phyloP scores from a whole-genome alignment of 495 filamentous ascomycete species.

The Aspergillus funiculosus region DNA sequence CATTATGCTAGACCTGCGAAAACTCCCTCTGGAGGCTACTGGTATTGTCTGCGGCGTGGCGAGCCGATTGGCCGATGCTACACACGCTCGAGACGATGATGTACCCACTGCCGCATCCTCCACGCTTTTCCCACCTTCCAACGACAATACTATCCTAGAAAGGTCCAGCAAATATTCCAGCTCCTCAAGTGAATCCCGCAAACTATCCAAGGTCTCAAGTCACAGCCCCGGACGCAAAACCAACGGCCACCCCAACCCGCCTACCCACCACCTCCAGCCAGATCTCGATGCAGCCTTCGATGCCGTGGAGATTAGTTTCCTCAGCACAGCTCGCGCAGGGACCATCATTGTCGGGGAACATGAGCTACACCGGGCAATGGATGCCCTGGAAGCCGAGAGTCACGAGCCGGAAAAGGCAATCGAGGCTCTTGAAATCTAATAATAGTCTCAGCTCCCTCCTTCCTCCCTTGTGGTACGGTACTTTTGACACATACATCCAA shows the following conservation, averaged over 20 bases:
- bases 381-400: slow-evolving; percentile 54
- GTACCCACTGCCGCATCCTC: slow-evolving; percentile 11
- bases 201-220: slow-evolving; percentile 11
- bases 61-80: slow-evolving; percentile 61
- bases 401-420: slow-evolving; percentile 17
- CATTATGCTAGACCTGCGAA: slow-evolving; percentile 79
- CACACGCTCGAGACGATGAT: slow-evolving; percentile 20
- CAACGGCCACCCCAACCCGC: slow-evolving; percentile 10
- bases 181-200: slow-evolving; percentile 12
- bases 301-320: slow-evolving; percentile 80
- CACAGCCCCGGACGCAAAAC: slow-evolving; percentile 8
- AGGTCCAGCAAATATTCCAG: slow-evolving; percentile 15
- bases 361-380: slow-evolving; percentile 64
- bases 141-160: slow-evolving; percentile 13
- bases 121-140: slow-evolving; percentile 7
- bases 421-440: slow-evolving; percentile 16
- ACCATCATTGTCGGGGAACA: slow-evolving; percentile 79
- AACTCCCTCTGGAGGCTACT: slow-evolving; percentile 79
- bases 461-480: not conserved
- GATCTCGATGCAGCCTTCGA: slow-evolving; percentile 42
- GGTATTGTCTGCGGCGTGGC: slow-evolving; percentile 93
- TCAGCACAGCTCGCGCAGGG: slow-evolving; percentile 83
- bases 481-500: too few relatives aligned
- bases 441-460: not conserved
- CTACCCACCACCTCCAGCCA: slow-evolving; percentile 35